Percentiles rank a stretch among this genome's conserved stretches.
Conservation (phyloP, 768 basidiomycete species). For the Baorangia bicolor region DNA sequence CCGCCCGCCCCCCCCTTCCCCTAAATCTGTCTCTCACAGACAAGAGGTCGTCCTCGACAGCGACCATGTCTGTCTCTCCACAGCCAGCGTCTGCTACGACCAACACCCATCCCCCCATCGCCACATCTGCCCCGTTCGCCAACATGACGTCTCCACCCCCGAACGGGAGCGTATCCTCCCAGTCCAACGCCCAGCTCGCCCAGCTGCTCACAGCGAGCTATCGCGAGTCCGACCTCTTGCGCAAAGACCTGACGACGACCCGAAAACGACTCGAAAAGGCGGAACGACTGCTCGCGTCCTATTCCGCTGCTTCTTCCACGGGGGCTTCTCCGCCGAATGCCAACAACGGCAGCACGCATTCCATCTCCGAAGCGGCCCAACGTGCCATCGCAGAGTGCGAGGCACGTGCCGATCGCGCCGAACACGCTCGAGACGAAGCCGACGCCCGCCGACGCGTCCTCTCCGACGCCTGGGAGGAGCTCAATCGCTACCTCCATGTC, state of each 20-base stretch:
- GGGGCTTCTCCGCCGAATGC: conserved; percentile 14
- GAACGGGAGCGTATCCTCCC: conserved; percentile 13
- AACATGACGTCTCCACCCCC: conserved; percentile 18
- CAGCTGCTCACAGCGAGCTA: conserved; percentile 53
- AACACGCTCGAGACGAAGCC: conserved; percentile 54
- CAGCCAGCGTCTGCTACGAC: neutral
- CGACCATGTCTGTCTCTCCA: conserved; percentile 25
- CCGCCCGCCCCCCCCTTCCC: no score
- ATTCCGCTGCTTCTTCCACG: conserved; percentile 10
- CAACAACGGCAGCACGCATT: conserved; percentile 9
- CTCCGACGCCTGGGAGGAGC: conserved; percentile 49
- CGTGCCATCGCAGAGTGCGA: conserved; percentile 47
- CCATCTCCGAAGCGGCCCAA: conserved; percentile 33
- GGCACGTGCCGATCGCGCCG: conserved; percentile 48
- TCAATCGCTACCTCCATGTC: conserved; percentile 46
- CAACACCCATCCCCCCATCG: neutral
- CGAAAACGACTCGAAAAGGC: conserved; percentile 53
- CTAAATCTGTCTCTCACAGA: no score
- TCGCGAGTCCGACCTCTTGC: conserved; percentile 50
- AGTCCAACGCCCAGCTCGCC: conserved; percentile 55
- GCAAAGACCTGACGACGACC: conserved; percentile 43
- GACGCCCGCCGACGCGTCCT: conserved; percentile 46
- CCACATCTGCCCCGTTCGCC: neutral
- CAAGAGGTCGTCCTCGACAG: no score
- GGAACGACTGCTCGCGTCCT: conserved; percentile 43